Evolutionary conservation across 1,284 basidiomycete genomes (phyloP).

Genomic region (Leccinum variabile): DNA sequence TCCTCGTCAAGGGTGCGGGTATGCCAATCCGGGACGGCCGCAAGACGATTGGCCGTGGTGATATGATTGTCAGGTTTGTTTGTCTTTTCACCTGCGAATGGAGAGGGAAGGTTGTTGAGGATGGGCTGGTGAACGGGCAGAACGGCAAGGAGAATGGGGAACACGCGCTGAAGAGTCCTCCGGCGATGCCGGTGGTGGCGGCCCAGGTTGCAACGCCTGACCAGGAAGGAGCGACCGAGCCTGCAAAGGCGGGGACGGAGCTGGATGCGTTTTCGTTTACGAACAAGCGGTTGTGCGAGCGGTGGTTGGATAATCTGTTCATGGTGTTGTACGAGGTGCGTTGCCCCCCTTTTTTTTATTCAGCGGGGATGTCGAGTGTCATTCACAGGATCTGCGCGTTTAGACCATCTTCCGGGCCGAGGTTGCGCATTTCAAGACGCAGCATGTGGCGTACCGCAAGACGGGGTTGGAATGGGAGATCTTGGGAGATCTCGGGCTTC

Average conservation of each 20-base stretch:
- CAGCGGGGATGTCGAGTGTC: background rate
- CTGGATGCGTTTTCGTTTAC: conserved; percentile 86
- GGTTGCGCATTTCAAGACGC: conserved; percentile 92
- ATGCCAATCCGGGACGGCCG: conserved; percentile 78
- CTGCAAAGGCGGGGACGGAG: conserved; percentile 22
- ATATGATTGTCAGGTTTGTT: conserved; percentile 73
- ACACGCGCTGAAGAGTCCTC: conserved; percentile 22
- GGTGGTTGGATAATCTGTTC: conserved; percentile 98
- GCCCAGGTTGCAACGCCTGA: conserved; percentile 36
- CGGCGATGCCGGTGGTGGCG: conserved; percentile 64
- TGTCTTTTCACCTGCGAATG: conserved; percentile 26
- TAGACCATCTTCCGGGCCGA: conserved; percentile 99
- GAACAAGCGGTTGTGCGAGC: conserved; percentile 95
- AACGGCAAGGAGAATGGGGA: conserved; percentile 7
- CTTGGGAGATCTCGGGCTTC: conserved; percentile 88
- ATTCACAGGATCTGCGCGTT: conserved; percentile 83
- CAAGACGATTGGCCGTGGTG: conserved; percentile 68
- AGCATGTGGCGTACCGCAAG: conserved; percentile 95
- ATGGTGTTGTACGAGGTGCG: conserved; percentile 95
- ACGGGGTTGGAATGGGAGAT: conserved; percentile 99
- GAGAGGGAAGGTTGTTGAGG: conserved; percentile 33
- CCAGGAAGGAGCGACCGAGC: conserved; percentile 40
- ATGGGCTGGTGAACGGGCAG: background rate
- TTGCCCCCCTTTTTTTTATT: background rate
- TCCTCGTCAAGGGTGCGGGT: conserved; percentile 67